phyloP scores from a whole-genome alignment of 306 rosid species.

The Geum urbanum region DNA sequence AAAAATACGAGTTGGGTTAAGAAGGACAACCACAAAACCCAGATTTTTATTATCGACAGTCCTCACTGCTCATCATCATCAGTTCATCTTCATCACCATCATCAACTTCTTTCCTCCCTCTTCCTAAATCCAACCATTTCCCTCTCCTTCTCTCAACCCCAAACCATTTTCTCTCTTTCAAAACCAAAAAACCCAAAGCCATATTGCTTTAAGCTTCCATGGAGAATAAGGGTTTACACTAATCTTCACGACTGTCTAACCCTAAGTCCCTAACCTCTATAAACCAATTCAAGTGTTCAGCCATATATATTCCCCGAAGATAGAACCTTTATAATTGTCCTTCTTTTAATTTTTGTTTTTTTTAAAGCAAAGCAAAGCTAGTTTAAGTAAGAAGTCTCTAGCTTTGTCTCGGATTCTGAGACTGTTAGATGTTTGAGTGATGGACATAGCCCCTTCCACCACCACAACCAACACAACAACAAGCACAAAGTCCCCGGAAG shows the following conservation, averaged over 20 bases:
- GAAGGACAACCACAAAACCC: slow-evolving; percentile 78
- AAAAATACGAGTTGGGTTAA: slow-evolving; percentile 73
- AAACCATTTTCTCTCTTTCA: neutral
- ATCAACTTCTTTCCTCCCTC: slow-evolving; percentile 1
- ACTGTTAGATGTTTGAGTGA: slow-evolving; percentile 46
- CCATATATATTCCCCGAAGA: no score
- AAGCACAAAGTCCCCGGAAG: slow-evolving; percentile 58
- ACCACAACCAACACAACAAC: slow-evolving; percentile 18
- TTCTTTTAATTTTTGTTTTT: neutral
- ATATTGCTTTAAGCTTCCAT: slow-evolving; percentile 19
- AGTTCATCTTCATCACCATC: slow-evolving; percentile 25
- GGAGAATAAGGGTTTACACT: slow-evolving; percentile 21
- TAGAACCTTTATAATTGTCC: neutral
- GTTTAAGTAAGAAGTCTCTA: no score
- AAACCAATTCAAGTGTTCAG: no score
- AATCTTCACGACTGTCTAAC: slow-evolving; percentile 36
- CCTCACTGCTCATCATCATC: slow-evolving; percentile 55
- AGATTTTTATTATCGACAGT: slow-evolving; percentile 72
- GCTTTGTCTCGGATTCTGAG: slow-evolving; percentile 9
- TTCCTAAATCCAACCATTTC: slow-evolving; percentile 3
- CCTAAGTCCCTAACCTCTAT: slow-evolving; percentile 27
- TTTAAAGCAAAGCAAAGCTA: neutral
- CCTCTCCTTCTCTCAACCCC: neutral
- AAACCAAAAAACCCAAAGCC: neutral
- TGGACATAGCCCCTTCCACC: slow-evolving; percentile 54